Evolutionary conservation across 805 yeast genomes (phyloP).

Genomic region (Maudiozyma barnettii): DNA sequence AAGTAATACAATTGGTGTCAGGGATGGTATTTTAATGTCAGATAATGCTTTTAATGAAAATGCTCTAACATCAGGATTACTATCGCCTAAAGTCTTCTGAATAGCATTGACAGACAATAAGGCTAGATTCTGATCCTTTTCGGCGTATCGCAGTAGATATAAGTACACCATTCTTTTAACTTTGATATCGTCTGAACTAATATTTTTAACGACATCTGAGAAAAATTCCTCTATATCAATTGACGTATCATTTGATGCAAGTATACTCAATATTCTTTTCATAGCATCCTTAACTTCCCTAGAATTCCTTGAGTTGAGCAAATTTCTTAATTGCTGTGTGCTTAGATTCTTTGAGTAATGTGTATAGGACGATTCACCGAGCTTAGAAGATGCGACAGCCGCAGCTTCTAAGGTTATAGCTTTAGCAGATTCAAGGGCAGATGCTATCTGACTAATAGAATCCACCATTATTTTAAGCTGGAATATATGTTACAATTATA

Average conservation of each 20-base stretch:
- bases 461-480: slow-evolving; percentile 35
- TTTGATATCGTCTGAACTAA: slow-evolving; percentile 55
- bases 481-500: no score
- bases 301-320: slow-evolving; percentile 60
- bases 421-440: slow-evolving; percentile 70
- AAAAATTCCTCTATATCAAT: slow-evolving; percentile 42
- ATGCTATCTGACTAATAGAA: slow-evolving; percentile 52
- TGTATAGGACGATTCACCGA: slow-evolving; percentile 50
- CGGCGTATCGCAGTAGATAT: slow-evolving; percentile 68
- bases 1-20: slow-evolving; percentile 66
- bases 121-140: slow-evolving; percentile 80
- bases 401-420: slow-evolving; percentile 78
- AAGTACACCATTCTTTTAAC: slow-evolving; percentile 69
- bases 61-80: slow-evolving; percentile 57
- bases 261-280: slow-evolving; percentile 41
- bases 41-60: slow-evolving; percentile 71
- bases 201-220: slow-evolving; percentile 84
- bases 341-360: slow-evolving; percentile 35
- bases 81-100: slow-evolving; percentile 70
- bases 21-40: slow-evolving; percentile 73
- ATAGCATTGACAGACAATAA: slow-evolving; percentile 83
- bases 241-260: slow-evolving; percentile 33
- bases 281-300: slow-evolving; percentile 54
- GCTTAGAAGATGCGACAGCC: slow-evolving; percentile 58
- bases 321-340: slow-evolving; percentile 55